Percentiles rank a stretch among this genome's conserved stretches.
phyloP scores from a whole-genome alignment of 352 stramenopile genomes.

The Globisporangium echinulatum region DNA sequence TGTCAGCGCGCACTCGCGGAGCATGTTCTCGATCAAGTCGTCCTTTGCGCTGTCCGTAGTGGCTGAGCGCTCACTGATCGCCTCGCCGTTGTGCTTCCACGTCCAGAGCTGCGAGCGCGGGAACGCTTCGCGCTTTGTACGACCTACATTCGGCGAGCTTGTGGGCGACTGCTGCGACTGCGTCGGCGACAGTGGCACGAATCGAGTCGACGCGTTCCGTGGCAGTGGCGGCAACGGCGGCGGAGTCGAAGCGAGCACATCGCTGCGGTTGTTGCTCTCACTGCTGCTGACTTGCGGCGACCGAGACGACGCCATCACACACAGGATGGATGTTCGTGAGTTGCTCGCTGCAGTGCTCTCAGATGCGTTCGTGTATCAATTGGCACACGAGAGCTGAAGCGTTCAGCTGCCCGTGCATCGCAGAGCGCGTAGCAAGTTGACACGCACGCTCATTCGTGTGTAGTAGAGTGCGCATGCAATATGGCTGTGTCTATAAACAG shows the following conservation, averaged over 20 bases:
- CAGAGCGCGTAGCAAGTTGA: neutral
- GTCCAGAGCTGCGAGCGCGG: conserved; percentile 53
- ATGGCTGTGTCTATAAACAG: neutral
- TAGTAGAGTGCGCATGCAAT: neutral
- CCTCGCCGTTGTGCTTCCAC: conserved; percentile 26
- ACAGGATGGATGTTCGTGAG: neutral
- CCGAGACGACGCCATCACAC: neutral
- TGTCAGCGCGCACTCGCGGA: conserved; percentile 37
- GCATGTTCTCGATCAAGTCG: conserved; percentile 49
- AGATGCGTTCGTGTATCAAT: neutral
- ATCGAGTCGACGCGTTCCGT: neutral
- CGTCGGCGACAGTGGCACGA: neutral
- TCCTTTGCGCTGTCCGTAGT: conserved; percentile 11
- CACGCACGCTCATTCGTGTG: neutral
- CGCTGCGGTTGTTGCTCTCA: neutral
- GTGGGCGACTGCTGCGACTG: neutral
- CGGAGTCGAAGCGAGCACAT: neutral
- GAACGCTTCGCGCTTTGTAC: conserved; percentile 30
- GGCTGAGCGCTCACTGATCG: neutral
- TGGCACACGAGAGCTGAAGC: neutral
- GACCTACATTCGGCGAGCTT: conserved; percentile 9
- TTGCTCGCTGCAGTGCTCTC: neutral
- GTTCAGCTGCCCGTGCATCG: neutral
- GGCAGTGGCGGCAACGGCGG: conserved; percentile 2
- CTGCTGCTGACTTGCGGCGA: neutral